Percentiles rank a stretch among this genome's conserved stretches.
Conservation (phyloP, 164 flowering plant species). For the Berberis thunbergii region DNA sequence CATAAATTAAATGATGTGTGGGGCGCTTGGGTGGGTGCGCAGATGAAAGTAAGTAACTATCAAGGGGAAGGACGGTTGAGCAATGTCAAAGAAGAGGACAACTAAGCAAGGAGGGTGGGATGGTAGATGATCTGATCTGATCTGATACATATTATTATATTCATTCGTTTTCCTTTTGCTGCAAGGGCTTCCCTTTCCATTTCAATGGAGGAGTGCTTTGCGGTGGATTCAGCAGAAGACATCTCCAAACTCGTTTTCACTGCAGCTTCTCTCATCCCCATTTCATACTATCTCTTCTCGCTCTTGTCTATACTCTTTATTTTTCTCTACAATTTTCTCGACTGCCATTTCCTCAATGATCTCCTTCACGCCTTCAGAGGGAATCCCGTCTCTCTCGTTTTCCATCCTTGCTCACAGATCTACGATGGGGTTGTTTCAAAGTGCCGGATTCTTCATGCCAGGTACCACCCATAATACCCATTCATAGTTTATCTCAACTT, state of each 20-base stretch:
- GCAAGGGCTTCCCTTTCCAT: no score
- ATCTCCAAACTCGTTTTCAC: slow-evolving; percentile 22
- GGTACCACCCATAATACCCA: slow-evolving; percentile 16
- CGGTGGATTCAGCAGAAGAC: no score
- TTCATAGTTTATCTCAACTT: background rate
- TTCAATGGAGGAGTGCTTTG: no score
- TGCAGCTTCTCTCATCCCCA: slow-evolving; percentile 30
- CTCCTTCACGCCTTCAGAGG: slow-evolving; percentile 37
- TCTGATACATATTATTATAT: no score
- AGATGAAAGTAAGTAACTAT: no score
- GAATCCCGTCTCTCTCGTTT: slow-evolving; percentile 36
- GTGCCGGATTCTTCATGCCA: slow-evolving; percentile 43
- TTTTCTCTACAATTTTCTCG: slow-evolving; percentile 39
- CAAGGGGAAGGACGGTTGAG: no score
- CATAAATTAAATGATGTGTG: no score
- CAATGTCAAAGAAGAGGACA: no score
- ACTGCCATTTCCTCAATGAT: slow-evolving; percentile 42
- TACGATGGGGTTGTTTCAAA: slow-evolving; percentile 40
- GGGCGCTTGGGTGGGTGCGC: no score
- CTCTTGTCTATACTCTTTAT: slow-evolving; percentile 12
- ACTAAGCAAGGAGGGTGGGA: no score
- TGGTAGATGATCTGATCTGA: no score
- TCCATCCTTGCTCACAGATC: slow-evolving; percentile 31
- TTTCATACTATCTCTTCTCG: slow-evolving; percentile 25
- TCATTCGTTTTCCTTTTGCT: no score